Conservation (phyloP, 352 stramenopile species). For the Thalassiosira exigua region DNA sequence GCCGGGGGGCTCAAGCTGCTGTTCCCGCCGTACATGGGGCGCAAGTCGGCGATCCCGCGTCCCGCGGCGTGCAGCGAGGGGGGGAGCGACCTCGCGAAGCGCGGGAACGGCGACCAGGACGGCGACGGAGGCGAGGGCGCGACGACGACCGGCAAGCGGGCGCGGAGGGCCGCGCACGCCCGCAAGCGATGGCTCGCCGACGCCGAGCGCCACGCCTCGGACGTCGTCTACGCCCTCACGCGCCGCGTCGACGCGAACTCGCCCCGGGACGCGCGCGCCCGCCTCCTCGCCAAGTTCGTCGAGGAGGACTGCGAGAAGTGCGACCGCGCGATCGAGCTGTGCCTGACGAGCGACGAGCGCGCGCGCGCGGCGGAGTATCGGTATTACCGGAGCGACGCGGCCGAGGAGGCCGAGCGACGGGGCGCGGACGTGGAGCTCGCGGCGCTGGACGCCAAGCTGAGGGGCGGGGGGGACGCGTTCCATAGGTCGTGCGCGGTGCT, state of each 20-base stretch:
- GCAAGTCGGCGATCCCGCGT: conserved; percentile 60
- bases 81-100: conserved; percentile 48
- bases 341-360: conserved; percentile 74
- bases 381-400: conserved; percentile 69
- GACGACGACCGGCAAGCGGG: conserved; percentile 41
- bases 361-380: conserved; percentile 74
- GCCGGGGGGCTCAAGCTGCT: conserved; percentile 71
- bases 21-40: conserved; percentile 73
- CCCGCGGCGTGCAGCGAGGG: conserved; percentile 55
- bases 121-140: no score
- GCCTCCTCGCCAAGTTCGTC: conserved; percentile 81
- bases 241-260: conserved; percentile 68
- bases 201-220: conserved; percentile 63
- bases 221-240: conserved; percentile 79
- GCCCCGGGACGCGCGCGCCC: conserved; percentile 64
- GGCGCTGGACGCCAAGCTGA: conserved; percentile 73
- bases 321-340: conserved; percentile 74
- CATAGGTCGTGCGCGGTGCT: conserved; percentile 70
- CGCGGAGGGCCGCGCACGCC: conserved; percentile 55
- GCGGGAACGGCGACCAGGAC: conserved; percentile 9
- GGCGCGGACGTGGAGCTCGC: conserved; percentile 61
- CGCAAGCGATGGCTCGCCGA: conserved; percentile 65
- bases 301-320: conserved; percentile 68
- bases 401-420: conserved; percentile 56
- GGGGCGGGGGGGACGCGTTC: conserved; percentile 75